Percentiles rank a stretch among this genome's conserved stretches.
phyloP scores from a whole-genome alignment of 1,284 basidiomycete genomes.

The Trametes pubescens region DNA sequence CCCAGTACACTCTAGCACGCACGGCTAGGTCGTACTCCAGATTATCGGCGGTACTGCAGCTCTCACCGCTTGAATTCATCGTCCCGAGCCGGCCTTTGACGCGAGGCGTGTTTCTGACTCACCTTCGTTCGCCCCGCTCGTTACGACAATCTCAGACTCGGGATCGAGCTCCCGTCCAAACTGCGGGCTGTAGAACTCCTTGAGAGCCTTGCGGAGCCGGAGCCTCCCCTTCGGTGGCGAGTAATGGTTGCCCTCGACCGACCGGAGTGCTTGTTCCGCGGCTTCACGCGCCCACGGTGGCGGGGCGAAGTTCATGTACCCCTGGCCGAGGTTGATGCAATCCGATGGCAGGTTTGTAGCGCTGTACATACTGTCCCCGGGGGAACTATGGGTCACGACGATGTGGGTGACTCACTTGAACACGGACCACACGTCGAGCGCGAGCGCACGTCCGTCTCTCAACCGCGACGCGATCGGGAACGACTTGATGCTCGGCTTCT shows the following conservation, averaged over 20 bases:
- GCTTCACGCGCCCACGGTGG: slow-evolving; percentile 84
- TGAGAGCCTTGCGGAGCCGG: slow-evolving; percentile 86
- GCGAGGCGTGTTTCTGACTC: slow-evolving; percentile 25
- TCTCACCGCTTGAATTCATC: no score
- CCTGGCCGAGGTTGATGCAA: slow-evolving; percentile 92
- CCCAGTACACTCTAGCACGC: no score
- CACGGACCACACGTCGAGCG: slow-evolving; percentile 90
- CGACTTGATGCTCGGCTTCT: slow-evolving; percentile 12
- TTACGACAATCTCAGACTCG: slow-evolving; percentile 90
- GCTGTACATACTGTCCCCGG: slow-evolving; percentile 51
- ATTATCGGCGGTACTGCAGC: no score
- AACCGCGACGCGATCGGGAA: slow-evolving; percentile 59
- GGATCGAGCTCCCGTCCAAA: slow-evolving; percentile 80
- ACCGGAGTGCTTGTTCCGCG: slow-evolving; percentile 73
- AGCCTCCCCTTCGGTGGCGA: slow-evolving; percentile 88
- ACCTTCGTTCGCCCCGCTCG: slow-evolving; percentile 96
- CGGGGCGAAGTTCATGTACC: slow-evolving; percentile 92
- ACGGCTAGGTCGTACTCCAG: no score
- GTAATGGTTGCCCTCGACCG: slow-evolving; percentile 83
- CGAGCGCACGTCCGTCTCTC: slow-evolving; percentile 75
- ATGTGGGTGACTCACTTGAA: slow-evolving; percentile 71
- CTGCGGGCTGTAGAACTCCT: slow-evolving; percentile 76
- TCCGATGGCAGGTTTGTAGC: slow-evolving; percentile 84
- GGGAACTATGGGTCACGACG: slow-evolving; percentile 6
- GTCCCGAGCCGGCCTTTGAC: background rate